Conservation (phyloP, 2,329 filamentous ascomycete species). For the Clarireedia homoeocarpa region DNA sequence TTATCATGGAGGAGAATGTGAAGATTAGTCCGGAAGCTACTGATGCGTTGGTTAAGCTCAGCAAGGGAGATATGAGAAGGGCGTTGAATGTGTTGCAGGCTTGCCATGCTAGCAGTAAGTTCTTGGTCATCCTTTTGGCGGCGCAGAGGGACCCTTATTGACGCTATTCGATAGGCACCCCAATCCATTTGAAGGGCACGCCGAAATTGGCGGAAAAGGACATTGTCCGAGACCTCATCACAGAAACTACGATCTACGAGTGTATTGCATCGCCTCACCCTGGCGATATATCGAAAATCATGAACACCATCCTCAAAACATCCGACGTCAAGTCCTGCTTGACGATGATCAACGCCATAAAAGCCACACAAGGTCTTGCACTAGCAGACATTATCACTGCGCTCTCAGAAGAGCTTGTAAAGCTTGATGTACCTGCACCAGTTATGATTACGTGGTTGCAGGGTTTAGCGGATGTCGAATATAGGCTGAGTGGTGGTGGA, state of each 20-base stretch:
- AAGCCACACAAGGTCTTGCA: slow-evolving; percentile 76
- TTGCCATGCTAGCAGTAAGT: slow-evolving; percentile 83
- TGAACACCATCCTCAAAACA: slow-evolving; percentile 74
- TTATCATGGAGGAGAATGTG: slow-evolving; percentile 79
- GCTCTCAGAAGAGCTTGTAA: slow-evolving; percentile 72
- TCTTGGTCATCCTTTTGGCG: neutral
- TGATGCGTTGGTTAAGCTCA: slow-evolving; percentile 76
- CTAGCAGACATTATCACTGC: slow-evolving; percentile 90
- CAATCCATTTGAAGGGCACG: slow-evolving; percentile 51
- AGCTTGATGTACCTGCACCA: slow-evolving; percentile 75
- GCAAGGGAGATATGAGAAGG: slow-evolving; percentile 92
- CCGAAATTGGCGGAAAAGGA: slow-evolving; percentile 54
- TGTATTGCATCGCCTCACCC: slow-evolving; percentile 95
- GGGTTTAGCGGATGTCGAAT: slow-evolving; percentile 87
- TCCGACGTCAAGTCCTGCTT: slow-evolving; percentile 85
- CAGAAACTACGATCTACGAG: slow-evolving; percentile 87
- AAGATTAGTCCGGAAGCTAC: slow-evolving; percentile 75
- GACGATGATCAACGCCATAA: slow-evolving; percentile 79
- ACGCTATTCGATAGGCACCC: slow-evolving; percentile 49
- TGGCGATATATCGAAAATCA: slow-evolving; percentile 75
- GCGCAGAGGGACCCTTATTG: neutral
- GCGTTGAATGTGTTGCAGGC: slow-evolving; percentile 94
- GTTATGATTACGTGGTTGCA: slow-evolving; percentile 89
- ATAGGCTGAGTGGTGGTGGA: slow-evolving; percentile 78
- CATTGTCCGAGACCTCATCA: slow-evolving; percentile 76